Base-by-base conservation (phyloP, 2,329 filamentous ascomycete species). In the Cladophialophora carrionii region DNA sequence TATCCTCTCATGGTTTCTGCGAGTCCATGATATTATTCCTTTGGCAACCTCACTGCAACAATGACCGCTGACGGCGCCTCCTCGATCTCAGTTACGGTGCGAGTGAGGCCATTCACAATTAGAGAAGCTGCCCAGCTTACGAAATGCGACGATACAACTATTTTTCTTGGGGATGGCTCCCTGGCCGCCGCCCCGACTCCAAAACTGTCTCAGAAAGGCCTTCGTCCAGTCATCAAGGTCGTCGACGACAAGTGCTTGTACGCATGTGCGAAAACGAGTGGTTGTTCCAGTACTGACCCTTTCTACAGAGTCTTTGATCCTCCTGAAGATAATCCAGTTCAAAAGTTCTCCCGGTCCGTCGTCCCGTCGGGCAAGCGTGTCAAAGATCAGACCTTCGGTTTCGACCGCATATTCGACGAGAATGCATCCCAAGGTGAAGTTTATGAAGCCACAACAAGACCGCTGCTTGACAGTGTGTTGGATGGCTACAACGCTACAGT, bases 401-500 rank as follows among this genome's bases (percentile, higher is more conserved):
- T 99, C 79, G 95, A 99, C 78, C 85, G 91, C 63, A 91, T 99
- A 69, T 98, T 99, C 78, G 95, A 99, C 83, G 93, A 98, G 65
- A 96, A 94, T 75, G 91, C 91, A 20, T 88, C 89, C 6, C 95
- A 99, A 74, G 89, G 86, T 64, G 95, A 99, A 74, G 91, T 99
- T 0, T 99, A 98, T 82, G 95, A 98, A 77, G 85, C 91, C 14
- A 98, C 95, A 0, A 96, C 94, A 1, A 90, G 89, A 77, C 87
- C 82, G 62, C 85, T 99, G n/a, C 85, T 99, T 67, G 94, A 98
- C 76, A 97, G 90, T 75, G 93, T 99, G 17, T 83, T 99, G 64
- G 93, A 99, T 71, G 95, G 95, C 70, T 99, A 97, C 83, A 99
- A 99, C 82, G 95, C 95, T 55, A 99, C 95, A 0, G 95, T 99